Base-by-base conservation (phyloP, 345 rosid species). In the Kandelia obovata region DNA sequence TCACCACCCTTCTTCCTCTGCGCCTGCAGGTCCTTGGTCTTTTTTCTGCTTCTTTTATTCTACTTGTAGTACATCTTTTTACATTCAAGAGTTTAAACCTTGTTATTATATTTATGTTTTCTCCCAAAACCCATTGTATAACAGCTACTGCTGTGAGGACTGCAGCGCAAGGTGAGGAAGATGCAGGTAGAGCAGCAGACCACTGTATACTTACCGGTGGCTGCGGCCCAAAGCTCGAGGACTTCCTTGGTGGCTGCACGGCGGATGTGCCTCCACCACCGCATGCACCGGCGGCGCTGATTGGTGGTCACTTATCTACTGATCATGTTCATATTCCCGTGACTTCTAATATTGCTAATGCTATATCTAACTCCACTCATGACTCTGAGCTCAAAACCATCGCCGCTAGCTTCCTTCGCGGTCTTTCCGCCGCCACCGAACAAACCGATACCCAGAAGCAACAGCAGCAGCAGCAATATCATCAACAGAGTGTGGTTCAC, bases 371-470 rank as follows among this genome's bases (percentile, higher is more conserved):
- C 25, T 8, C 59, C 15, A 58, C 7, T 23, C 87, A 84, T 30
- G 92, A 85, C 67, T 85, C 90, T 0, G 96, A 92, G 72, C 96
- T 90, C 47, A 90, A 90, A 68, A 80, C 86, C 39, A 83, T 90
- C 64, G 92, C 96, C 1, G 85, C 96, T 53, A 83, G 89, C 79
- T 90, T 92, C 79, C 81, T 86, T 27, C 90, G 86, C 11, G 89
- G 88, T 26, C 86, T 75, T 60, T 64, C 88, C 46, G 13, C 77
- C 17, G 6, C 64, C 28, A 9, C 39, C 46, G 70, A 76, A 20
- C 77, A 65, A 56, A 43, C 73, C 1, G 76, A 75, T 17, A 53
- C 65, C 61, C 68, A 71, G 6, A 68, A 77, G 1, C 79, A 58
- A 4, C 79, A 70, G 6, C 61, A 58, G 21, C 67, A 55, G 19